A percentile compares a stretch with the other conserved stretches of the same genome.
Conservation (phyloP, 371 early-diverging fungal species). For the Mortierella sp. region DNA sequence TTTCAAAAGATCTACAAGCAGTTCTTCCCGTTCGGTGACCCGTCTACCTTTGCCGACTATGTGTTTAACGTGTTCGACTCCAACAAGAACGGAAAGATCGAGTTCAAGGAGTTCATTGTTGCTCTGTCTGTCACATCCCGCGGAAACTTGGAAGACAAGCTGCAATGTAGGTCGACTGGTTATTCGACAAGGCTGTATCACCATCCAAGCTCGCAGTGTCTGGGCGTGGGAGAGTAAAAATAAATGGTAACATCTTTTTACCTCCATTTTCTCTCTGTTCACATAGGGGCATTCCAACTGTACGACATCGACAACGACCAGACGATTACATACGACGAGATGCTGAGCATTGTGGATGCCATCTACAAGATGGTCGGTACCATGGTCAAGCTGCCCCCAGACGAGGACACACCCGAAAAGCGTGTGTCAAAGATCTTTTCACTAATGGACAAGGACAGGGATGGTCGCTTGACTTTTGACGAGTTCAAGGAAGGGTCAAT, state of each 20-base stretch:
- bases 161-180: conserved; percentile 73
- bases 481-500: conserved; percentile 93
- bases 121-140: conserved; percentile 91
- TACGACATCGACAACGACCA: conserved; percentile 96
- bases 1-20: conserved; percentile 96
- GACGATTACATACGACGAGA: conserved; percentile 89
- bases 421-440: conserved; percentile 93
- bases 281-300: conserved; percentile 75
- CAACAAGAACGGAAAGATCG: conserved; percentile 90
- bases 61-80: conserved; percentile 93
- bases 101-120: conserved; percentile 94
- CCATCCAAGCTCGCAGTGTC: neutral
- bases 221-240: neutral
- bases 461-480: conserved; percentile 83
- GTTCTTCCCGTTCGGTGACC: conserved; percentile 98
- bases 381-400: conserved; percentile 91
- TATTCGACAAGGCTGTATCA: neutral
- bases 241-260: neutral
- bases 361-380: conserved; percentile 96
- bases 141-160: conserved; percentile 90
- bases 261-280: neutral
- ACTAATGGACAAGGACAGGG: conserved; percentile 91
- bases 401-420: conserved; percentile 95
- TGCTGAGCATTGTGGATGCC: conserved; percentile 91
- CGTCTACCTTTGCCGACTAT: conserved; percentile 91